Base-by-base conservation (phyloP, 148 eudicot genomes). In the Drosera capensis region DNA sequence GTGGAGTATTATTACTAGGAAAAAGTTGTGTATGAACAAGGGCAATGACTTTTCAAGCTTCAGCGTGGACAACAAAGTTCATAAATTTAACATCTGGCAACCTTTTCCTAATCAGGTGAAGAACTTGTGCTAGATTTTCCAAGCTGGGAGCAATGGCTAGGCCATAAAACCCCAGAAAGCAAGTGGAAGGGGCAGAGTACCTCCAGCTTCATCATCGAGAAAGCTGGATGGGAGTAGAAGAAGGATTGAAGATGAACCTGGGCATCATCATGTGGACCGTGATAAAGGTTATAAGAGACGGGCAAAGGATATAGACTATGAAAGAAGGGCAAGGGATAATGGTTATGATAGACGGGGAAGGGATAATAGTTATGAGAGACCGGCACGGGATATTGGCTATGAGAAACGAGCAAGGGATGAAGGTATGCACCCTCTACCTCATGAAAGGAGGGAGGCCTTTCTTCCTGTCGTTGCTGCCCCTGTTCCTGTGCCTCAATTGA, bases 121-220 rank as follows among this genome's bases (percentile, higher is more conserved):
- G 64, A 72, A 68, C 29, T 54, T 87, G 56, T 79, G 94, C 67
- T 70, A 74, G 68, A 74, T 87, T 48, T 87, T 87, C 58, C 47
- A 49, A 51, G 54, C 54, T 58, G 46, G 66, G 43, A 65, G 62
- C 71, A 70, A 73, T 66, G 76, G 39, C 43, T 21, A n/a, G n/a
- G n/a, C n/a, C n/a, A n/a, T 51, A 18, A 52, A 54, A 15, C 26
- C 49, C 17, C 28, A 65, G 47, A 58, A 53, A 55, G 34, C 58
- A 47, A 41, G 14, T 17, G 45, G 11, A 18, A n/a, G 45, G 23
- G 14, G 14, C 23, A 41, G 45, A 19, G 20, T 6, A 19, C 6
- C 23, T 4, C 23, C 9, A 7, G 3, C 9, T 1, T 41, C 45
- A 41, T 20, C 23, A 19, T 19, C 23, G 3, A 34, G 45, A 26